These are phyloP conservation scores for Colletotrichum shisoi DNA, from an alignment of 2,329 filamentous ascomycete species.

Conservation along the genomic window DNA sequence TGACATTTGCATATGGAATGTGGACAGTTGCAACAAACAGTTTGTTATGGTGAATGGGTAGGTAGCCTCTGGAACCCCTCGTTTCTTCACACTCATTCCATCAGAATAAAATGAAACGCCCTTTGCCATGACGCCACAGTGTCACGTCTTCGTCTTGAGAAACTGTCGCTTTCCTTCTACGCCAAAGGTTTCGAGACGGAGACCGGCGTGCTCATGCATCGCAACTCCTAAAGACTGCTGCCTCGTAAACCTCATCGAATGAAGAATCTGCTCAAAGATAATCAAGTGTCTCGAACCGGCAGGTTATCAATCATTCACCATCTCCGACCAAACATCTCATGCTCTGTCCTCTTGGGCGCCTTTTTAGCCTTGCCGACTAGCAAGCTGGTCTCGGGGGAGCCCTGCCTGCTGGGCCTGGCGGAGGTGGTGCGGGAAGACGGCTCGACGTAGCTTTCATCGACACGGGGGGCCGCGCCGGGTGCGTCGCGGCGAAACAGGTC, in stretches of 20 bases:
- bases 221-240: not conserved
- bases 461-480: not conserved
- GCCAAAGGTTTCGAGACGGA: not conserved
- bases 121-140: not conserved
- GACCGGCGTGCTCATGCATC: not conserved
- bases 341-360: slow-evolving; percentile 44
- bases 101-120: not conserved
- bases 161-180: not conserved
- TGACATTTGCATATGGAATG: not conserved
- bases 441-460: slow-evolving; percentile 20
- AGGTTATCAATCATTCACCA: slow-evolving; percentile 5
- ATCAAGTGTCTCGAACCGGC: not conserved
- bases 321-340: slow-evolving; percentile 36
- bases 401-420: slow-evolving; percentile 26
- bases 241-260: not conserved
- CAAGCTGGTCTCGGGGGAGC: slow-evolving; percentile 26
- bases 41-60: no score
- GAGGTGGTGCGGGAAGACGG: slow-evolving; percentile 18
- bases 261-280: not conserved
- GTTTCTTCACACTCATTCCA: not conserved
- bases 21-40: not conserved
- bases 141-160: not conserved
- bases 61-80: no score
- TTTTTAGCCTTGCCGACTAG: slow-evolving; percentile 41
- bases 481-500: slow-evolving; percentile 70